Evolutionary conservation across 2,329 filamentous ascomycete genomes (phyloP), one percentile per base, ranked within the genome.

Genomic region (Lithohypha guttulata): DNA sequence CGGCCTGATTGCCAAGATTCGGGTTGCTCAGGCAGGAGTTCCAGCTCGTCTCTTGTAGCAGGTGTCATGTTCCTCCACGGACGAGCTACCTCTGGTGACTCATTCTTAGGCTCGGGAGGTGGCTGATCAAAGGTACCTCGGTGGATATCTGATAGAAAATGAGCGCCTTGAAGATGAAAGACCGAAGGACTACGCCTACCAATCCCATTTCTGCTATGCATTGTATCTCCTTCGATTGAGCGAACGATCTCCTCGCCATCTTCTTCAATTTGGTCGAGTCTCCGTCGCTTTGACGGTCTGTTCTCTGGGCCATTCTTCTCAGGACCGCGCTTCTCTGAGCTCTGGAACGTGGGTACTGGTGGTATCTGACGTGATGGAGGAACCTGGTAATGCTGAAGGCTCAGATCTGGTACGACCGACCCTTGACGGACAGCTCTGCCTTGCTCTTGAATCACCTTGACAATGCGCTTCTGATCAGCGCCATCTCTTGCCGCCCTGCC

Each of bases 371-470:
- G n/a, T n/a, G n/a, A n/a, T 9, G 43, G 35, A 11, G 40, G 35
- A 19, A 37, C 32, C 21, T 48, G 44, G 40, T 45, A 52, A 21
- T 43, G 38, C 11, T 44, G 39, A 22, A 43, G 25, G 19, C 36
- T 42, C 38, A 53, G 28, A 20, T 49, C 50, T 13, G 50, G 42
- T 7, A 49, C 43, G 27, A 50, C 49, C 3, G 50, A 53, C 7
- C 45, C 50, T 37, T 45, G 42, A 13, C 49, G 45, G 17, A 51
- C 32, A 2, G 36, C 35, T 18, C 43, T 39, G 13, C 49, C 49
- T 42, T 47, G 46, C 32, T 51, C 49, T 23, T 46, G 39, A 22
- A 53, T 45, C 19, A 52, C 46, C 30, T 49, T 51, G 35, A 53
- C 43, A 7, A 39, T 45, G 11, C 40, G 46, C n/a, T 42, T 41